Base-by-base conservation (phyloP, 2,329 filamentous ascomycete genomes). In the Aspergillus novofumigatus region DNA sequence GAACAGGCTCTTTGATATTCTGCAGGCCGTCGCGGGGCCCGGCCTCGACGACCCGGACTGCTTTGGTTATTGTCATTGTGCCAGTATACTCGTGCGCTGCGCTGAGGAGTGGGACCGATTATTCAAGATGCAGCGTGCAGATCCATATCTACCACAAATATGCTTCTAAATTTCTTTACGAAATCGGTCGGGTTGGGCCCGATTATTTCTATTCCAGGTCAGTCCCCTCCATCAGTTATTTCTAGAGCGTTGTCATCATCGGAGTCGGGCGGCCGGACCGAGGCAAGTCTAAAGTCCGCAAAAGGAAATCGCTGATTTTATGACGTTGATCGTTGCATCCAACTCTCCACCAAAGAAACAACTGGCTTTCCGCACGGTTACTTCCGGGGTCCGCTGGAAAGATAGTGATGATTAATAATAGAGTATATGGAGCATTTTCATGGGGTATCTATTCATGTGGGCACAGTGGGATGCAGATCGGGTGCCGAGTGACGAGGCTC, bases 1-100 rank as follows among this genome's bases (percentile, higher is more conserved):
- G 79, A 61, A 95, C 88, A 28, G 80, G 80, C 61, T 79, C 83
- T 75, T 89, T 89, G 77, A 94, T 89, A 69, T 94, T 95, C 71
- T 96, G 91, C 53, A 95, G 77, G n/a, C 91, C 91, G 77, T 95
- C 91, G 62, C 91, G 82, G 35, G 91, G 90, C 8, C 90, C 90
- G 60, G 95, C 91, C 77, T 95, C 91, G 60, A 94, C 87, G 42
- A 95, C 86, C 44, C 81, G 77, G 42, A 84, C 79, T 32, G 59
- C 32, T 14, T 56, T 47, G 17, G 20, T 20, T 26, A 17, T 25
- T 20, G 45, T 42, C 28, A 49, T 49, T 26, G 29, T 45, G 35
- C 17, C 5, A 38, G 6, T 5, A 38, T 35, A 17, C 14, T 17
- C 5, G 14, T 38, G 32, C 0, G 32, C 14, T 38, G 5, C 5